These are phyloP conservation scores for Yamadazyma insecticola DNA, from an alignment of 805 yeast genomes.

Conservation along the genomic window DNA sequence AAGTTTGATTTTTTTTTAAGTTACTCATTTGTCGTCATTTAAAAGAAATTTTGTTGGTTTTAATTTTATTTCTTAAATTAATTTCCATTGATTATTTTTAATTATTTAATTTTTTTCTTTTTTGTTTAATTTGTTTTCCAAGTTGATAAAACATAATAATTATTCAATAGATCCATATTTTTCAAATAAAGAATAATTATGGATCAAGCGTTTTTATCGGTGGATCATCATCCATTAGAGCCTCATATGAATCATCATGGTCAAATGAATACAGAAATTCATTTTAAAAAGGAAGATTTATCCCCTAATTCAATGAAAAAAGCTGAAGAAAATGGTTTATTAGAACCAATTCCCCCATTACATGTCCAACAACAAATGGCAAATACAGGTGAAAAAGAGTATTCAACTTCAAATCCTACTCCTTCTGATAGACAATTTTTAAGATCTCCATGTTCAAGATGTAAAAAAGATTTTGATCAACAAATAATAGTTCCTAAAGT, in stretches of 20 bases:
- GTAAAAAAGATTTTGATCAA: constrained; percentile 57
- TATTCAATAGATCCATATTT: too few species aligned
- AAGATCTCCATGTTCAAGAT: constrained; percentile 46
- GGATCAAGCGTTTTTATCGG: constrained; percentile 13
- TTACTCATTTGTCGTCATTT: too few species aligned
- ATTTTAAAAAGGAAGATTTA: not conserved
- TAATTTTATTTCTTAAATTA: too few species aligned
- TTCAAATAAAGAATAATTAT: too few species aligned
- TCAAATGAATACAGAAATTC: not conserved
- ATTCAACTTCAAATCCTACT: constrained; percentile 4
- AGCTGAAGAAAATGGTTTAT: constrained; percentile 5
- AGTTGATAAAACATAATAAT: too few species aligned
- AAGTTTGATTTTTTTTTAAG: too few species aligned
- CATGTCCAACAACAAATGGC: constrained; percentile 39
- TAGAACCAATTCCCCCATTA: constrained; percentile 38
- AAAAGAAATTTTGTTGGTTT: too few species aligned
- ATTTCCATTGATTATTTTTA: too few species aligned
- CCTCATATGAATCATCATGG: not conserved
- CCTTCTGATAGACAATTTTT: constrained; percentile 28
- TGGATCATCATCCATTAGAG: constrained; percentile 7
- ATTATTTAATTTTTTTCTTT: too few species aligned
- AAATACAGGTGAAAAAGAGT: constrained; percentile 12
- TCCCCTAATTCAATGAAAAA: not conserved
- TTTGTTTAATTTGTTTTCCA: too few species aligned
- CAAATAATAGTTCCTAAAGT: constrained; percentile 27